phyloP scores from a whole-genome alignment of 2,329 filamentous ascomycete species.

The Calonectria crousiana region DNA sequence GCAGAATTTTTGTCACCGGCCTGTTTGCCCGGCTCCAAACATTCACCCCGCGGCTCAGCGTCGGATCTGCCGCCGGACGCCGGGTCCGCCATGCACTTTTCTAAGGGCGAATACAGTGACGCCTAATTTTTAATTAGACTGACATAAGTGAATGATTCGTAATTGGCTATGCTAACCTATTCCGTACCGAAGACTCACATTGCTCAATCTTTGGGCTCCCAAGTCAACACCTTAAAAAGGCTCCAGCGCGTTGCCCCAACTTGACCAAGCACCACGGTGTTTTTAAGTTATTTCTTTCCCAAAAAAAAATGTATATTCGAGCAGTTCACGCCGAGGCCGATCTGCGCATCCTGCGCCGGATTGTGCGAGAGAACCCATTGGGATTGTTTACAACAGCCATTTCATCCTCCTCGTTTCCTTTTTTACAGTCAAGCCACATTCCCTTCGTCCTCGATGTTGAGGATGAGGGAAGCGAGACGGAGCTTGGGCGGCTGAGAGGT shows the following conservation, averaged over 20 bases:
- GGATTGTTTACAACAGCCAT: constrained; percentile 74
- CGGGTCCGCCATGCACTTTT: background rate
- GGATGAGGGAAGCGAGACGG: constrained; percentile 53
- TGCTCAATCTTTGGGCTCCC: no score
- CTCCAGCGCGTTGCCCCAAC: background rate
- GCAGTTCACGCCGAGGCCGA: constrained; percentile 63
- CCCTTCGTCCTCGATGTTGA: constrained; percentile 68
- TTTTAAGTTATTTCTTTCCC: background rate
- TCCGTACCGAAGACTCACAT: background rate
- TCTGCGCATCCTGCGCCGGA: constrained; percentile 62
- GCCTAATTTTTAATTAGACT: background rate
- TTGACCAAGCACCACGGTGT: background rate
- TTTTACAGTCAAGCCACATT: constrained; percentile 71
- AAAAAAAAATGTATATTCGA: constrained; percentile 67
- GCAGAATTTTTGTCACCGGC: background rate
- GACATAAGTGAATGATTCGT: background rate
- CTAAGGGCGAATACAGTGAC: background rate
- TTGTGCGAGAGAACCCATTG: constrained; percentile 71
- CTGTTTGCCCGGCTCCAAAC: background rate
- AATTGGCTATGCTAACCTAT: background rate
- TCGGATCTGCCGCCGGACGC: background rate
- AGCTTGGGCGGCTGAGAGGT: constrained; percentile 64
- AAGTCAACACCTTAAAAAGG: background rate
- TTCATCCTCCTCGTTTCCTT: constrained; percentile 57
- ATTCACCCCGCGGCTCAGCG: background rate